Evolutionary conservation across 176 grass and related monocot species (phyloP), one percentile per base, ranked within the genome.

Genomic region (Canna indica): DNA sequence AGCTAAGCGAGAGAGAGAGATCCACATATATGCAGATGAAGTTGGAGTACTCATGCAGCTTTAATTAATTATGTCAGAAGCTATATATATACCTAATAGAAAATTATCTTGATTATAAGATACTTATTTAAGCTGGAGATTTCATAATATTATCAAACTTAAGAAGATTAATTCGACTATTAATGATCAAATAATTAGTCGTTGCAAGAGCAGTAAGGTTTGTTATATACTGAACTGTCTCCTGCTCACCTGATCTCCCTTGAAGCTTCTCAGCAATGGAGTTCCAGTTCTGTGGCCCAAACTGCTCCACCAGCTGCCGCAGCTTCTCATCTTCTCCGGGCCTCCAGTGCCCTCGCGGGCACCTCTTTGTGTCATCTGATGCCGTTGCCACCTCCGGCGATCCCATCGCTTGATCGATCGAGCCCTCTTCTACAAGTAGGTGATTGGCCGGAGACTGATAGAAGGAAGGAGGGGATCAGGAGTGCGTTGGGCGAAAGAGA

Each of bases 211-310:
- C n/a, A 54, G 14, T 13, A 32, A 3, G 28, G 15, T 4, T 13
- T 32, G 3, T 0, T 25, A 30, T 62, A 14, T 3, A 31, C 28
- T 61, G 16, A 20, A 18, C 47, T 3, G 14, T 54, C 22, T 7
- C 18, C 17, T n/a, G 59, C 26, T 62, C 59, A 76, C 74, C 74
- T 76, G 74, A 76, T 53, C 74, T 76, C 1, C 74, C 74, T 0
- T 64, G 74, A 14, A 76, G 74, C 44, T 52, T 76, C 20, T 76
- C 74, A 1, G 60, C 61, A 14, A 76, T 76, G 8, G 74, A 76
- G 74, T 76, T 76, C 74, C 74, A 76, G 61, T 76, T 76, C 74
- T 76, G 74, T n/a, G 74, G 74, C 12, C 74, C 74, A 16, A 64
- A 67, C 61, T 76, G 29, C 61, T 67, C 59, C 9, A 76, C 61